phyloP scores from a whole-genome alignment of 768 basidiomycete genomes.

The Boletus rufocinnamomeus region DNA sequence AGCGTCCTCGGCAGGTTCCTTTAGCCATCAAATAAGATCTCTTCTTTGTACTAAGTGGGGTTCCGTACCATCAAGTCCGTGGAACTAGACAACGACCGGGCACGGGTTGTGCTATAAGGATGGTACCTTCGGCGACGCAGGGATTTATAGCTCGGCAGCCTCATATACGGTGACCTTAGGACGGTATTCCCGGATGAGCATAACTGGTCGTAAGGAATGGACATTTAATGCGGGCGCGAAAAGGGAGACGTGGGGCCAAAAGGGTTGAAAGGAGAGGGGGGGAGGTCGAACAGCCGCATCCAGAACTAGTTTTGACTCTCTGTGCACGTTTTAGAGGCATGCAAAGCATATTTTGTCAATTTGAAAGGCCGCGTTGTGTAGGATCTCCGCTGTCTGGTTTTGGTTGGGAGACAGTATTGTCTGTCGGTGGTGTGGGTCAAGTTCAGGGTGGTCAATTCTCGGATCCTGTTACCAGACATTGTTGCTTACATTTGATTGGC shows the following conservation, averaged over 20 bases:
- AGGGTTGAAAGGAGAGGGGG: constrained; percentile 1
- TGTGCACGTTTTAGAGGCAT: constrained; percentile 31
- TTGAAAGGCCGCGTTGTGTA: constrained; percentile 29
- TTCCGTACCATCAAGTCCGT: constrained; percentile 15
- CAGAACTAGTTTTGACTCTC: constrained; percentile 15
- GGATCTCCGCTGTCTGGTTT: constrained; percentile 31
- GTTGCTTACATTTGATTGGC: constrained; percentile 20
- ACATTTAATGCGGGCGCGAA: constrained; percentile 13
- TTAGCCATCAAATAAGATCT: constrained; percentile 8
- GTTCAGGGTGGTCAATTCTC: constrained; percentile 19
- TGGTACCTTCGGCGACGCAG: constrained; percentile 22
- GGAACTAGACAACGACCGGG: background rate
- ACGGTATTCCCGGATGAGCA: constrained; percentile 10
- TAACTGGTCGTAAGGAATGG: constrained; percentile 24
- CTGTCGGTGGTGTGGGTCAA: constrained; percentile 9
- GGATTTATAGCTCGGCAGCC: constrained; percentile 26
- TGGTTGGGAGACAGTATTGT: constrained; percentile 17
- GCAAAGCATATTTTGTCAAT: constrained; percentile 15
- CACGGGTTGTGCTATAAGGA: constrained; percentile 19
- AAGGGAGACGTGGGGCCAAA: background rate
- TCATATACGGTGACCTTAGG: constrained; percentile 17
- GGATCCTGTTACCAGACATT: constrained; percentile 7
- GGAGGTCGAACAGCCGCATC: constrained; percentile 12
- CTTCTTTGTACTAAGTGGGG: background rate
- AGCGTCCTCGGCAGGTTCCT: constrained; percentile 19